Evolutionary conservation across 305 asterid species (phyloP).

Genomic region (Fraxinus latifolia): DNA sequence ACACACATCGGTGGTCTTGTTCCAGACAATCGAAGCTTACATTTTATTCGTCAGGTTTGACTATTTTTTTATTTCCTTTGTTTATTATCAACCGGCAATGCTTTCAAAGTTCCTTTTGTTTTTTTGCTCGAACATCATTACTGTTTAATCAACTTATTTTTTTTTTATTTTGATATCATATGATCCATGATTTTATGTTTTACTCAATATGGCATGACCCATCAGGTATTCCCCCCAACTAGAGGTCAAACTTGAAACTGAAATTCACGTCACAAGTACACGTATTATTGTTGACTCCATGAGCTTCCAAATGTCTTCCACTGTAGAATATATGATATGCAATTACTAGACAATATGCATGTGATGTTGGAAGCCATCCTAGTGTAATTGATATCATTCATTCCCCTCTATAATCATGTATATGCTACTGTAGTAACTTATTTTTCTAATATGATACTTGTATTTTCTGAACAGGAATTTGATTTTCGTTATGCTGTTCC

Average conservation of each 20-base stretch:
- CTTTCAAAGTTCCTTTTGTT: constrained; percentile 10
- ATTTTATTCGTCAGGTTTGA: constrained; percentile 83
- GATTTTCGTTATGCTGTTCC: constrained; percentile 87
- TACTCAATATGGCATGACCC: not conserved
- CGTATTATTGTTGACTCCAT: not conserved
- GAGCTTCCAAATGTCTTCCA: not conserved
- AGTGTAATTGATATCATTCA: not conserved
- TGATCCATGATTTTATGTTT: not conserved
- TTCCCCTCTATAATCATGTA: not conserved
- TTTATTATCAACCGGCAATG: not conserved
- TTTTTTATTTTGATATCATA: not conserved
- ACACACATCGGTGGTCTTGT: constrained; percentile 80
- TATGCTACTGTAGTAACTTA: not conserved
- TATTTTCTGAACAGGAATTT: constrained; percentile 58
- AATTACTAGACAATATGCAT: constrained; percentile 2
- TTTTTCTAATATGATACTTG: constrained; percentile 16
- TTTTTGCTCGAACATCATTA: not conserved
- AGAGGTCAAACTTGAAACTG: constrained; percentile 7
- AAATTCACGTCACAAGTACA: not conserved
- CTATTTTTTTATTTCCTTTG: not conserved
- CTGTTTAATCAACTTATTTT: not conserved
- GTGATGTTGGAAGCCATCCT: constrained; percentile 12
- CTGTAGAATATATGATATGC: not conserved
- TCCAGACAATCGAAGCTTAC: constrained; percentile 78
- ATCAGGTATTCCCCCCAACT: not conserved